Evolutionary conservation across 352 stramenopile genomes (phyloP), one percentile per base, ranked within the genome.

Genomic region (Pythium myriotylum): DNA sequence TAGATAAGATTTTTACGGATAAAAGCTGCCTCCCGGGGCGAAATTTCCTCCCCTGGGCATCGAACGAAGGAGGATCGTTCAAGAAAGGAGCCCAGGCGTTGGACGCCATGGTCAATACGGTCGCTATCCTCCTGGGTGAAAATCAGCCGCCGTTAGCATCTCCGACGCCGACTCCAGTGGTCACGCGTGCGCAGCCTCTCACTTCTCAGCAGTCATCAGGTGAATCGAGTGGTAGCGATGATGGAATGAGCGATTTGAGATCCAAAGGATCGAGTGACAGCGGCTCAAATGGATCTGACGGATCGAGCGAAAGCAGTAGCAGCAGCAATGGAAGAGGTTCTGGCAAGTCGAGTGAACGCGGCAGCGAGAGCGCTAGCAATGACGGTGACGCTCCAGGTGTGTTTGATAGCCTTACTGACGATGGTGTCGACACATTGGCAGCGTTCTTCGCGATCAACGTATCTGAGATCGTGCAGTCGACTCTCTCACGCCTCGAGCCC

Each of bases 31-130:
- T 59, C 3, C 7, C 29, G 2, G 49, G 58, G 6, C 40, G 27
- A 12, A 41, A 59, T 10, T 53, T 65, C 10, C 12, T 65, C 20
- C 27, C 20, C 39, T 65, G 58, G 58, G 58, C 49, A 17, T 16
- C 41, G 12, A 23, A 35, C 27, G 48, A 59, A 3, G 42, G 47
- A 17, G 39, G 39, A 6, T 9, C 26, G 37, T 45, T 65, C 35
- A 53, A 59, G 39, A 37, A 54, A 17, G 40, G 46, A 1, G 42
- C 46, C 7, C 19, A 42, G 7, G 16, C 50, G 4, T 12, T 54
- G 9, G 58, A 65, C 39, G 42, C 41, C n/a, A 16, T 54, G 5
- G 6, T 54, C 2, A n/a, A 20, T 0, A n/a, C 46, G 29, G 17
- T 59, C 5, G 23, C 17, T 0, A 3, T 39, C 8, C 6, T 48